These are phyloP conservation scores for Carallia pectinifolia DNA, from an alignment of 345 rosid species.

Conservation along the genomic window DNA sequence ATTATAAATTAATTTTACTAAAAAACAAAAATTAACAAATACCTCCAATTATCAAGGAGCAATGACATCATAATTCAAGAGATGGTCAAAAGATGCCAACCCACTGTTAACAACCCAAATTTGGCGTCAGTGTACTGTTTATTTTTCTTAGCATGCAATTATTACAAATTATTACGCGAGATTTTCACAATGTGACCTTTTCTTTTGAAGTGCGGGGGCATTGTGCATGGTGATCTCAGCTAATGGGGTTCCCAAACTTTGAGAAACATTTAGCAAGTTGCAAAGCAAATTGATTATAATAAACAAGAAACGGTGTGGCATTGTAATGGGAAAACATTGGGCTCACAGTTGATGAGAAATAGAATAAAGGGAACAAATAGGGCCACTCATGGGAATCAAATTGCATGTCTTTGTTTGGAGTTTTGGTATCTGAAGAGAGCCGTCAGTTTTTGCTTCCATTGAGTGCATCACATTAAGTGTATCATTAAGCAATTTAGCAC, in stretches of 20 bases:
- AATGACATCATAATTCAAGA: too few species aligned
- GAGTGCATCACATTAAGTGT: not conserved
- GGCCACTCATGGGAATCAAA: slow-evolving; percentile 1
- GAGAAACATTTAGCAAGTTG: not conserved
- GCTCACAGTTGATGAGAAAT: not conserved
- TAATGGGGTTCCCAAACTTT: slow-evolving; percentile 2
- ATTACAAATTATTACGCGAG: not conserved
- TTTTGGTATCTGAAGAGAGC: slow-evolving; percentile 25
- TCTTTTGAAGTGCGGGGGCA: not conserved
- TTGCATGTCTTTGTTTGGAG: not conserved
- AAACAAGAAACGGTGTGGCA: not conserved
- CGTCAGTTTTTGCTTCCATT: slow-evolving; percentile 39
- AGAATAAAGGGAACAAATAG: not conserved
- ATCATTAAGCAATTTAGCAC: not conserved
- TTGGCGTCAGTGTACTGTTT: slow-evolving; percentile 4
- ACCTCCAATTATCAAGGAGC: too few species aligned
- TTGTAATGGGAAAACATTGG: not conserved
- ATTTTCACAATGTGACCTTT: slow-evolving; percentile 7
- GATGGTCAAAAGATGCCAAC: too few species aligned
- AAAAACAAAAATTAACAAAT: too few species aligned
- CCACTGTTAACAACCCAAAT: not conserved
- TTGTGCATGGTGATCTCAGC: slow-evolving; percentile 28
- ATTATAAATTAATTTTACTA: too few species aligned
- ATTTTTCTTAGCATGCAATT: not conserved
- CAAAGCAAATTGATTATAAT: not conserved